Evolutionary conservation across 768 basidiomycete species (phyloP).

Genomic region (Pholiota molesta): DNA sequence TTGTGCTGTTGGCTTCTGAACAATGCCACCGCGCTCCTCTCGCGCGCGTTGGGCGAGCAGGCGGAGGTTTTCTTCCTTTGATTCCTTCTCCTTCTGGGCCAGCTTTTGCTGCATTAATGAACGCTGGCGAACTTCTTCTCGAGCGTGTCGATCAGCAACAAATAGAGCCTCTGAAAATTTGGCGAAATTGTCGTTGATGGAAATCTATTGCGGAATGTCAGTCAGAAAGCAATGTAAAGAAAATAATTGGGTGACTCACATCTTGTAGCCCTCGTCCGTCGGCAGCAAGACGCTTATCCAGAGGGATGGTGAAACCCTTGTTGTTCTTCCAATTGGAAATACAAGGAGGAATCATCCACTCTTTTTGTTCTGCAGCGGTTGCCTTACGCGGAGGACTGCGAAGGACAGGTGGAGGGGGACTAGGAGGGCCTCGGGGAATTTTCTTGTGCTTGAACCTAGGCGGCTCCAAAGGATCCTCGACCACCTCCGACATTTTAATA

Average conservation of each 20-base stretch:
- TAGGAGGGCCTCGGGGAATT: constrained; percentile 94
- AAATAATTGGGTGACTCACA: constrained; percentile 49
- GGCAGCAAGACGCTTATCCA: constrained; percentile 96
- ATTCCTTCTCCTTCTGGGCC: constrained; percentile 97
- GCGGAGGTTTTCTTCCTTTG: constrained; percentile 95
- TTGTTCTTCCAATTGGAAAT: constrained; percentile 99
- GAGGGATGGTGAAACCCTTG: constrained; percentile 99
- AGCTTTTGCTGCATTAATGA: constrained; percentile 98
- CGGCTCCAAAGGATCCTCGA: constrained; percentile 97
- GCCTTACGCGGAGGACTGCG: constrained; percentile 96
- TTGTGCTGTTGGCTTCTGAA: constrained; percentile 66
- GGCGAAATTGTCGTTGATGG: constrained; percentile 99
- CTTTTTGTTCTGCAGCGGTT: constrained; percentile 96
- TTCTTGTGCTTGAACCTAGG: constrained; percentile 99
- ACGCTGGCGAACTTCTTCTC: constrained; percentile 96
- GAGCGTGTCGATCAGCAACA: constrained; percentile 94
- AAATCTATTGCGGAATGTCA: constrained; percentile 57
- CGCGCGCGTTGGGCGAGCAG: constrained; percentile 93
- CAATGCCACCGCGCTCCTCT: constrained; percentile 88
- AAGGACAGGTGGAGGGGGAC: constrained; percentile 94
- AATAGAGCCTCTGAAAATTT: constrained; percentile 97
- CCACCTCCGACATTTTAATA: constrained; percentile 98
- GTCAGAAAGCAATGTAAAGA: background rate
- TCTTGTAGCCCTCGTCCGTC: constrained; percentile 99
- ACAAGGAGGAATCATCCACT: constrained; percentile 99